phyloP scores from a whole-genome alignment of 1,284 basidiomycete species.

The Earliella scabrosa region DNA sequence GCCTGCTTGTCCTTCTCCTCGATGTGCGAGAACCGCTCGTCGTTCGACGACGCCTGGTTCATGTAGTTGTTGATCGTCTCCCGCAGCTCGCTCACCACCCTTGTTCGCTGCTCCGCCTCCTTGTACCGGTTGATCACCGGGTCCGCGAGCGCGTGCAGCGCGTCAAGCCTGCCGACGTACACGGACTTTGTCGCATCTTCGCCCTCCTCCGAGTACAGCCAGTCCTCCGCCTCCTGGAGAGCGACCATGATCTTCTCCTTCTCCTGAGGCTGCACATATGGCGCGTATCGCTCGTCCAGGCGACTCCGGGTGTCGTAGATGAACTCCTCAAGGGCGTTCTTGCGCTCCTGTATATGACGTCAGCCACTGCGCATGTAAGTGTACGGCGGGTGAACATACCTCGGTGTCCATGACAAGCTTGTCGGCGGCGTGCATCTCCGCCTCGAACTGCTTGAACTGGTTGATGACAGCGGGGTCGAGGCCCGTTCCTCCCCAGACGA shows the following conservation, averaged over 20 bases:
- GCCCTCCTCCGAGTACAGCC: slow-evolving; percentile 95
- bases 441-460: slow-evolving; percentile 76
- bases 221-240: slow-evolving; percentile 85
- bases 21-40: slow-evolving; percentile 89
- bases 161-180: slow-evolving; percentile 71
- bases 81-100: slow-evolving; percentile 74
- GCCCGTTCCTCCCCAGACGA: slow-evolving; percentile 65
- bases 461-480: slow-evolving; percentile 70
- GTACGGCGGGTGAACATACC: slow-evolving; percentile 47
- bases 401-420: slow-evolving; percentile 96
- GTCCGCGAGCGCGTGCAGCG: slow-evolving; percentile 83
- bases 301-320: slow-evolving; percentile 93
- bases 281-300: slow-evolving; percentile 83
- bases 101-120: slow-evolving; percentile 81
- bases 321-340: slow-evolving; percentile 97
- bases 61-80: slow-evolving; percentile 88
- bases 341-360: slow-evolving; percentile 70
- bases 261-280: slow-evolving; percentile 75
- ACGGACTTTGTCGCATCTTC: slow-evolving; percentile 90
- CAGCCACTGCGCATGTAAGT: neutral
- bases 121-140: slow-evolving; percentile 81
- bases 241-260: slow-evolving; percentile 75
- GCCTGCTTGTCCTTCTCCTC: slow-evolving; percentile 84
- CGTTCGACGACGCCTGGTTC: slow-evolving; percentile 76
- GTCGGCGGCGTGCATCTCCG: slow-evolving; percentile 85